Evolutionary conservation across 129 eudicot species (phyloP).

Genomic region (Rutidosis leptorrhynchoides): DNA sequence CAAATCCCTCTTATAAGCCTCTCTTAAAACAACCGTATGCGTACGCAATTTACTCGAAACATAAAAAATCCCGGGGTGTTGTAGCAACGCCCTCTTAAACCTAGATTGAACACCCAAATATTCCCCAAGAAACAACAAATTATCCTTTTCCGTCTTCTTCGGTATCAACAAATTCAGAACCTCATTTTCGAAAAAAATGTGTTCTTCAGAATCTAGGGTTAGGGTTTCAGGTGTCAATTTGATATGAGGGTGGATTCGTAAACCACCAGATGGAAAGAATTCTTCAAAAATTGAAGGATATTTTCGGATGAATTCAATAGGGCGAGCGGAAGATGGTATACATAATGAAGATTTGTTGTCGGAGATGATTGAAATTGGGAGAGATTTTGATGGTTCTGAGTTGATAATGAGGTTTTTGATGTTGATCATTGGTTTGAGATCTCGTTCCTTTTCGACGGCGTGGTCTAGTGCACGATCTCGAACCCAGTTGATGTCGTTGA

Average conservation of each 20-base stretch:
- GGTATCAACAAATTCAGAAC: slow-evolving; percentile 64
- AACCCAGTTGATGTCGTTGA: slow-evolving; percentile 49
- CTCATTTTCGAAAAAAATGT: slow-evolving; percentile 51
- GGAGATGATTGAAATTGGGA: slow-evolving; percentile 57
- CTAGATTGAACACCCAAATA: slow-evolving; percentile 73
- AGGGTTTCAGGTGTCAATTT: slow-evolving; percentile 53
- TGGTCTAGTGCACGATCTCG: slow-evolving; percentile 87
- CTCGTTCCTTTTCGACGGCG: slow-evolving; percentile 73
- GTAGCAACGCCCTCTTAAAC: slow-evolving; percentile 71
- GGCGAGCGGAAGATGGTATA: slow-evolving; percentile 63
- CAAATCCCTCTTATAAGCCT: slow-evolving; percentile 72
- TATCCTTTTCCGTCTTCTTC: slow-evolving; percentile 75
- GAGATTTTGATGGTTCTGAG: slow-evolving; percentile 77
- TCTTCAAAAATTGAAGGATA: slow-evolving; percentile 79
- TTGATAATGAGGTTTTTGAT: slow-evolving; percentile 60
- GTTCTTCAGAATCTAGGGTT: slow-evolving; percentile 52
- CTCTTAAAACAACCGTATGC: slow-evolving; percentile 83
- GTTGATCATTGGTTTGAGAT: slow-evolving; percentile 59
- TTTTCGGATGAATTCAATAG: slow-evolving; percentile 77
- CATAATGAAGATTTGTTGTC: slow-evolving; percentile 39
- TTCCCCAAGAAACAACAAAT: slow-evolving; percentile 63
- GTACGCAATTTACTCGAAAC: slow-evolving; percentile 69
- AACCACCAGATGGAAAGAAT: slow-evolving; percentile 46
- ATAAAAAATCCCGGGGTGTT: slow-evolving; percentile 91
- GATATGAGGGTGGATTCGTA: slow-evolving; percentile 58